A percentile compares a stretch with the other conserved stretches of the same genome.
phyloP scores from a whole-genome alignment of 2,329 filamentous ascomycete genomes.

The Trichoderma gracile region DNA sequence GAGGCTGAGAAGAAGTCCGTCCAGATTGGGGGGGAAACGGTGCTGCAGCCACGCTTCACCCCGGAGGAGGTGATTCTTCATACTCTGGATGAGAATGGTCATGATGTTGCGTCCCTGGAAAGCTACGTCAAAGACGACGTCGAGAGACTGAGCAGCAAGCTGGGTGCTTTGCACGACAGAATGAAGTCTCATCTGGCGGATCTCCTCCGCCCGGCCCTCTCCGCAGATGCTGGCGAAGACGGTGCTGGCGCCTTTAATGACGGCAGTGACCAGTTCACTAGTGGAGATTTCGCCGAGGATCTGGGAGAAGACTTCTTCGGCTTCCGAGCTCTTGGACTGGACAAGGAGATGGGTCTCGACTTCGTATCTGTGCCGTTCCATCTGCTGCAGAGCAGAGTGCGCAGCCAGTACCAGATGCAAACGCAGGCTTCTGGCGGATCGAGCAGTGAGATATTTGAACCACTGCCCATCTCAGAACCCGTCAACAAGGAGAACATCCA shows the following conservation, averaged over 20 bases:
- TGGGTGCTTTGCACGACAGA: conserved; percentile 84
- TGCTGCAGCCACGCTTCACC: conserved; percentile 67
- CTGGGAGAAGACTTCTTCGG: conserved; percentile 99
- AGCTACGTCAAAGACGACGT: conserved; percentile 89
- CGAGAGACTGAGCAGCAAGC: conserved; percentile 78
- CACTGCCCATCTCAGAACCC: conserved; percentile 69
- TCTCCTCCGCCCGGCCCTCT: conserved; percentile 83
- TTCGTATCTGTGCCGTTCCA: conserved; percentile 91
- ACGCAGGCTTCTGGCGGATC: conserved; percentile 61
- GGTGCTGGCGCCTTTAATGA: conserved; percentile 92
- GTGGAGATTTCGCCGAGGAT: conserved; percentile 95
- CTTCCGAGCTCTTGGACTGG: conserved; percentile 91
- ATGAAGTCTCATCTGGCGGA: conserved; percentile 95
- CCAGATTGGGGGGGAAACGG: conserved; percentile 30
- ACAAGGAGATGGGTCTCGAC: conserved; percentile 85
- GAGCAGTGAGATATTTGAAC: conserved; percentile 63
- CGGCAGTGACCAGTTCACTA: conserved; percentile 94
- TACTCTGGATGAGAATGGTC: conserved; percentile 78
- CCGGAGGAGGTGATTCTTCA: conserved; percentile 86
- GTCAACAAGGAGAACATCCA: conserved; percentile 77
- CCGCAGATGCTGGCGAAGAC: conserved; percentile 71
- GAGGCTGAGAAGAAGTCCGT: conserved; percentile 76
- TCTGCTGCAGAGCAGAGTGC: conserved; percentile 86
- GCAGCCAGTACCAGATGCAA: conserved; percentile 80
- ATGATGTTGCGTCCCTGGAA: conserved; percentile 79